Evolutionary conservation across 2,329 filamentous ascomycete genomes (phyloP), one percentile per base, ranked within the genome.

Genomic region (Diaporthe vexans): DNA sequence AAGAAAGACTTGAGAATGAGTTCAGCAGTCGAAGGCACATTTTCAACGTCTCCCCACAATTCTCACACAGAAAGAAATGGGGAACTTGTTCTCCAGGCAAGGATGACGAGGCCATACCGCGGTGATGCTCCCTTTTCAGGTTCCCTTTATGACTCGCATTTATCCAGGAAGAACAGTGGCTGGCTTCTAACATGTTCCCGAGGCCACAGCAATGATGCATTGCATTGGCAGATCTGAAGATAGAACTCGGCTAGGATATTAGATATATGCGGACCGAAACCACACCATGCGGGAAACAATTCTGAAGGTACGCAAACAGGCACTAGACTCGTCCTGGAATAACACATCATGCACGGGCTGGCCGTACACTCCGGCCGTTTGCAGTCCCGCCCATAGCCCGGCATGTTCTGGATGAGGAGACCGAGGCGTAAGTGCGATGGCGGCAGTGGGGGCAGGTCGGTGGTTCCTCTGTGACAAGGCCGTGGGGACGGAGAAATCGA

Each of bases 281-380:
- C 15, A 26, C 13, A 21, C n/a, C 46, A 19, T n/a, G 46, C 21
- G 61, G 21, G 8, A 46, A 67, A 33, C 8, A 37, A 35, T 10
- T 48, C 46, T 29, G 29, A 52, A 67, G 63, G 33, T 11, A 9
- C 46, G 46, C 29, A 54, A 13, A n/a, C 21, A 19, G 21, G 21
- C 48, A 40, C 63, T 68, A 68, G 48, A 40, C 48, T 21, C n/a
- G n/a, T 26, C n/a, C 33, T 29, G 48, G 63, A 52, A 26, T 48
- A 21, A 33, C 13, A 48, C 48, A 68, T 54, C 11, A 68, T 68
- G 37, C 37, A 52, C 48, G 48, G 33, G 46, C 63, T 52, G 63
- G 63, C 63, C 63, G 29, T 52, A 52, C 61, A 48, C 61, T 67
- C 61, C 21, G 61, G 61, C 61, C 61, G 13, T 29, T 51, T 15